Percentiles rank a stretch among this genome's conserved stretches.
Conservation (phyloP, 2,329 filamentous ascomycete genomes). For the Dactylonectria estremocensis region DNA sequence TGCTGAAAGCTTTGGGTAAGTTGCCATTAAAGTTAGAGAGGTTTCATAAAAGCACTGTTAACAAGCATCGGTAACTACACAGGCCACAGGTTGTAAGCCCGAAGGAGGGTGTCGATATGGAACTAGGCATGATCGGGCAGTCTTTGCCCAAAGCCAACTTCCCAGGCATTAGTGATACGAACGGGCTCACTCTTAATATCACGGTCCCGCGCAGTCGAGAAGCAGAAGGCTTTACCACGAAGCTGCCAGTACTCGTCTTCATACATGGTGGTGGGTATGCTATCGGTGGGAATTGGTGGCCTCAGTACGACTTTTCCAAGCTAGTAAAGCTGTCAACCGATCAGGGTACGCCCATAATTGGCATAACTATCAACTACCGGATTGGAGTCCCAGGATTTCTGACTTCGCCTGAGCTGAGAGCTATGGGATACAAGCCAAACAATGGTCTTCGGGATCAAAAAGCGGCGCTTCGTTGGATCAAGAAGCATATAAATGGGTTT, state of each 20-base stretch:
- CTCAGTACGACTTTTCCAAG: slow-evolving; percentile 25
- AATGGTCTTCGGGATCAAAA: slow-evolving; percentile 25
- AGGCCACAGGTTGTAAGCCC: slow-evolving; percentile 23
- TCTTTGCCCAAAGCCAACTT: slow-evolving; percentile 19
- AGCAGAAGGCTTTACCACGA: background rate
- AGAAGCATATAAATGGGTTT: slow-evolving; percentile 26
- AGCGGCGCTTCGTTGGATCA: slow-evolving; percentile 25
- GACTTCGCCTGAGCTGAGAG: slow-evolving; percentile 23
- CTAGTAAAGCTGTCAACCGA: slow-evolving; percentile 27
- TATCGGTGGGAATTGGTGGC: slow-evolving; percentile 31
- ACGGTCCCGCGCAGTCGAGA: background rate
- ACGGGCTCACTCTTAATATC: slow-evolving; percentile 24
- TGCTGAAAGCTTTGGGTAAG: slow-evolving; percentile 23
- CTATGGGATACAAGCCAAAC: slow-evolving; percentile 24
- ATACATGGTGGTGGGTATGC: slow-evolving; percentile 31
- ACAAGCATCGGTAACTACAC: no score
- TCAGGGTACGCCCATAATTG: slow-evolving; percentile 31
- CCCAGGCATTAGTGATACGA: slow-evolving; percentile 4
- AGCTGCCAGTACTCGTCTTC: slow-evolving; percentile 28
- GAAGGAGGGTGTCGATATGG: slow-evolving; percentile 8
- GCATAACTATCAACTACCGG: slow-evolving; percentile 40
- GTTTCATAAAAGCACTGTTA: background rate
- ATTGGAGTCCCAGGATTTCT: slow-evolving; percentile 32
- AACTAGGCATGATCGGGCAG: slow-evolving; percentile 17
- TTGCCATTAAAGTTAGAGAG: no score